Base-by-base conservation (phyloP, 331 rosid genomes). In the Pyracantha coccinea region DNA sequence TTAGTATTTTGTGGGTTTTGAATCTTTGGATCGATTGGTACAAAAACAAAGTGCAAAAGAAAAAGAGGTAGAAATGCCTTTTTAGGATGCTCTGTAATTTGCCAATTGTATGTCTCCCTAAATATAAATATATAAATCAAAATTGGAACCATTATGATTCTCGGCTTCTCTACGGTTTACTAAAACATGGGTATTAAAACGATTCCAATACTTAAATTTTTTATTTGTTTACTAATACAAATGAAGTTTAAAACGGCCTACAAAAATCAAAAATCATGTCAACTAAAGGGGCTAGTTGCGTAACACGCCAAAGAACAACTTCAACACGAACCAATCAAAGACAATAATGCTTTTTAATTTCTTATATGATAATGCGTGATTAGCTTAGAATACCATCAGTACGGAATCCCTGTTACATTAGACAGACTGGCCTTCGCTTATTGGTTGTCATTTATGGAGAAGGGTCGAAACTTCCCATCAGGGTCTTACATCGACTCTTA, bases 1-100 rank as follows among this genome's bases (percentile, higher is more conserved):
- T 71, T 55, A 85, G 91, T 59, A 69, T 85, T 1, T 21, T 76
- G 54, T 87, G 91, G 91, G 69, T 85, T 28, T 72, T 54, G 53
- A 66, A 58, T 63, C 83, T 19, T 53, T 87, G 91, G 87, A 55
- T 55, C 55, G 45, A 67, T n/a, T 78, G 86, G 86, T 54, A 11
- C 32, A 70, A 27, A 71, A 66, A 68, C 16, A 77, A 13, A 31
- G 68, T 28, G 28, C 29, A 72, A 53, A 78, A 68, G 70, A 83
- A 83, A 77, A 75, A 11, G 32, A 13, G 14, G 57, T 74, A 79
- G 80, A 23, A 7, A 21, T 38, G 14, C 45, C 45, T 38, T 38
- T 38, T 3, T 0, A 10, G 14, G 45, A 38, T 38, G 45, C 45
- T 38, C 15, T 45, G 44, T 35, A 35, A 35, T 35, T 41, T 41